Conservation (phyloP, 1,284 basidiomycete genomes). For the Gomphus sp. region DNA sequence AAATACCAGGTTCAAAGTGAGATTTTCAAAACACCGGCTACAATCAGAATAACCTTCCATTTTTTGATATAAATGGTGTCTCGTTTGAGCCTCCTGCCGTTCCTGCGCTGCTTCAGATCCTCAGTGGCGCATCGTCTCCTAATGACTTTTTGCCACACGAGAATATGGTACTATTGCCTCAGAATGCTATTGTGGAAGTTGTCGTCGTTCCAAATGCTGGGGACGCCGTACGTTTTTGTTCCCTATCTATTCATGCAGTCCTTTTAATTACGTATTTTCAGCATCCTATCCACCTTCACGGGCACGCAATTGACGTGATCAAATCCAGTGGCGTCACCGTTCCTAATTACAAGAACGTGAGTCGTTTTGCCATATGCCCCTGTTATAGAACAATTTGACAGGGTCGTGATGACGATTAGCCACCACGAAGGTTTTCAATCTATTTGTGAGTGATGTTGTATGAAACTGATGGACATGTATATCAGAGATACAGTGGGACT, state of each 20-base stretch:
- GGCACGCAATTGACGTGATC: conserved; percentile 28
- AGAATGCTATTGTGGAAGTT: conserved; percentile 30
- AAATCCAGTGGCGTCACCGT: conserved; percentile 22
- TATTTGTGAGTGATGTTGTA: not conserved
- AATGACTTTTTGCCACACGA: conserved; percentile 30
- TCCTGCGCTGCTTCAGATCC: conserved; percentile 33
- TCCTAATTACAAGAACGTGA: conserved; percentile 28
- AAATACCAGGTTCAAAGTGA: no score
- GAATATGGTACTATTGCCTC: conserved; percentile 26
- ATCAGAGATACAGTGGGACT: conserved; percentile 11
- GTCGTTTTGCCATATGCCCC: not conserved
- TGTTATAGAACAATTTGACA: not conserved
- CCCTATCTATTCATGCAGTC: conserved; percentile 19
- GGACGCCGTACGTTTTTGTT: conserved; percentile 15
- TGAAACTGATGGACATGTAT: not conserved
- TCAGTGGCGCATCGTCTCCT: conserved; percentile 30
- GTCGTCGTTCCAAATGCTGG: conserved; percentile 20
- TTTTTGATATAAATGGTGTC: conserved; percentile 21
- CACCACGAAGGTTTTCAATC: not conserved
- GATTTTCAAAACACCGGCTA: not conserved
- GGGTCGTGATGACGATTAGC: not conserved
- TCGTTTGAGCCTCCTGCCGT: conserved; percentile 21
- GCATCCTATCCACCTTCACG: conserved; percentile 29
- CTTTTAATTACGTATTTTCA: not conserved
- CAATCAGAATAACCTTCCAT: not conserved